Evolutionary conservation across 2,329 filamentous ascomycete species (phyloP).

Genomic region (Scedosporium boydii): DNA sequence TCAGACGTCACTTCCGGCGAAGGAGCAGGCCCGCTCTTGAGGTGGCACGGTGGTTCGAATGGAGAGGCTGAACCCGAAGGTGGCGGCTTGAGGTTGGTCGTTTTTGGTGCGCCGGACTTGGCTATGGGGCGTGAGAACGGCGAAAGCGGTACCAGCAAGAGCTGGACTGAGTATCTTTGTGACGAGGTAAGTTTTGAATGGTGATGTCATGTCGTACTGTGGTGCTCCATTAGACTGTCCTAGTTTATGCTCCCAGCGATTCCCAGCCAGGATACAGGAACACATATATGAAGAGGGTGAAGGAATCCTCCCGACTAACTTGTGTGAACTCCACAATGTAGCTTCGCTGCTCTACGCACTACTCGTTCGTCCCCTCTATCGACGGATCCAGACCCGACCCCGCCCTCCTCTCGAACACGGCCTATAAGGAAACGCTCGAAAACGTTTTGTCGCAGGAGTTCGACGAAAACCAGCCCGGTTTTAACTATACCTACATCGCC

Average conservation of each 20-base stretch:
- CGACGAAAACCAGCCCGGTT: slow-evolving; percentile 20
- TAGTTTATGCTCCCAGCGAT: no score
- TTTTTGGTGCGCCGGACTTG: slow-evolving; percentile 40
- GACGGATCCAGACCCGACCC: slow-evolving; percentile 38
- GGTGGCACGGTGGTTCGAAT: slow-evolving; percentile 15
- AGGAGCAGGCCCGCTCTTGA: slow-evolving; percentile 8
- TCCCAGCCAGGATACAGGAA: no score
- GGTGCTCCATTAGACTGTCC: no score
- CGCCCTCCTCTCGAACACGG: slow-evolving; percentile 40
- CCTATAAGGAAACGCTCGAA: slow-evolving; percentile 32
- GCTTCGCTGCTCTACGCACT: slow-evolving; percentile 35
- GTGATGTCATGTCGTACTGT: neutral
- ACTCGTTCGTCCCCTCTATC: slow-evolving; percentile 33
- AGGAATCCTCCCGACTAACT: neutral
- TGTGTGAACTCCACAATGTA: slow-evolving; percentile 13
- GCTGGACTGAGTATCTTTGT: slow-evolving; percentile 41
- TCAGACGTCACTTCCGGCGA: slow-evolving; percentile 8
- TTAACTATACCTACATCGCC: slow-evolving; percentile 32
- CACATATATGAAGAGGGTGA: neutral
- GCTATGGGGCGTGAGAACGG: slow-evolving; percentile 17
- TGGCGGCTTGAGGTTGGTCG: slow-evolving; percentile 36
- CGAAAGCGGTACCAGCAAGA: slow-evolving; percentile 20
- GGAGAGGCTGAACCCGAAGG: slow-evolving; percentile 14
- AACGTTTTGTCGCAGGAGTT: slow-evolving; percentile 8
- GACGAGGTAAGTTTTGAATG: slow-evolving; percentile 26